Conservation (phyloP, 352 stramenopile genomes). For the Phytopythium ostracodes region DNA sequence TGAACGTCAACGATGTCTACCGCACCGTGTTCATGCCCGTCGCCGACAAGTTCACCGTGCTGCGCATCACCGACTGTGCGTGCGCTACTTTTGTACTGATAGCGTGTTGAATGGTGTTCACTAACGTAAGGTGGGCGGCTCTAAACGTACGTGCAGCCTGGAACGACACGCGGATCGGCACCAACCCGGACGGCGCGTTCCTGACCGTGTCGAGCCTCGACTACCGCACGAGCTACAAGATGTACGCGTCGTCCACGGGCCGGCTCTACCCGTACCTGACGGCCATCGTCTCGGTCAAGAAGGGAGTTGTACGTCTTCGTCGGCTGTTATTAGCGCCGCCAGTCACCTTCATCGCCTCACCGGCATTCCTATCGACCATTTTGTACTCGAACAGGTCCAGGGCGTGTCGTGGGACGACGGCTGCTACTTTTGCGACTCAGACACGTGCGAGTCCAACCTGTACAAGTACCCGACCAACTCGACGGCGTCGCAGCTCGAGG, state of each 20-base stretch:
- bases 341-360: background rate
- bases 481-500: conserved; percentile 33
- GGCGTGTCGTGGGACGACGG: conserved; percentile 81
- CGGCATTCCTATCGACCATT: background rate
- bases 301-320: conserved; percentile 32
- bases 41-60: conserved; percentile 72
- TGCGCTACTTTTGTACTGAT: background rate
- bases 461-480: conserved; percentile 51
- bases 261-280: conserved; percentile 72
- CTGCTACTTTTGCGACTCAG: conserved; percentile 65
- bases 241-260: conserved; percentile 47
- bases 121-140: background rate
- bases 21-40: conserved; percentile 72
- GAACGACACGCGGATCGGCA: conserved; percentile 63
- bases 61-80: conserved; percentile 72
- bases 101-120: background rate
- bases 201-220: conserved; percentile 67
- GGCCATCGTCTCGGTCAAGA: conserved; percentile 77
- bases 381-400: conserved; percentile 31
- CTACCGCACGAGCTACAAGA: conserved; percentile 68
- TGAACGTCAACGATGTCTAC: conserved; percentile 77
- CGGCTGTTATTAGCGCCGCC: background rate
- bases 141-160: conserved; percentile 34
- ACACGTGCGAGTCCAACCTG: conserved; percentile 64
- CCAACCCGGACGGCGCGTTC: conserved; percentile 37